These are phyloP conservation scores for Saturnispora dispora DNA, from an alignment of 805 yeast genomes.

Conservation along the genomic window DNA sequence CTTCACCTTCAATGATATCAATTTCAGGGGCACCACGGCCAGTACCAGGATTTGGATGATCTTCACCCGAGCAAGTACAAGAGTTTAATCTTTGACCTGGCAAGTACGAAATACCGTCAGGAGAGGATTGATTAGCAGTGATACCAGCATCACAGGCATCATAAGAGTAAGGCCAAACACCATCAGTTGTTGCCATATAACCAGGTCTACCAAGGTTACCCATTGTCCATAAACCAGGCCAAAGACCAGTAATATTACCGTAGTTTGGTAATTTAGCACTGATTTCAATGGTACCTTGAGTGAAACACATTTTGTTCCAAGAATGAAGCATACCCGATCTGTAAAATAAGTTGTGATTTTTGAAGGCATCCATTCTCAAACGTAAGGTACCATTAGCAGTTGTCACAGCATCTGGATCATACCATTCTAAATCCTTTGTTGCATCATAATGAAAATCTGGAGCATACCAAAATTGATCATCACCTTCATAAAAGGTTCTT, in stretches of 20 bases:
- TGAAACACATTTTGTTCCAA: conserved; percentile 87
- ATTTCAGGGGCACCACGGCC: conserved; percentile 97
- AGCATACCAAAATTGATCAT: conserved; percentile 87
- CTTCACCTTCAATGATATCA: conserved; percentile 83
- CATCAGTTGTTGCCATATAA: conserved; percentile 76
- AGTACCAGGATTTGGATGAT: conserved; percentile 77
- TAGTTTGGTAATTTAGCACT: conserved; percentile 72
- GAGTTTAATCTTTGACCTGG: conserved; percentile 73
- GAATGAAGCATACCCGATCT: conserved; percentile 88
- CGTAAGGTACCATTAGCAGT: conserved; percentile 66
- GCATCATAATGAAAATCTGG: conserved; percentile 80
- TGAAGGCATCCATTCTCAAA: conserved; percentile 70
- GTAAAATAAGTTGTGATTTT: conserved; percentile 70
- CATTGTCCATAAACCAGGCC: conserved; percentile 97
- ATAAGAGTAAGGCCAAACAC: conserved; percentile 92
- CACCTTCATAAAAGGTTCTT: conserved; percentile 81
- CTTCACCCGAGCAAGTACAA: conserved; percentile 76
- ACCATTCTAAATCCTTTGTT: conserved; percentile 89
- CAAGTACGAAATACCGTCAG: conserved; percentile 79
- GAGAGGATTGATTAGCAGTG: conserved; percentile 84
- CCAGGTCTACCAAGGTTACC: conserved; percentile 94
- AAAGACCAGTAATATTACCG: conserved; percentile 71
- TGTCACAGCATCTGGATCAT: conserved; percentile 80
- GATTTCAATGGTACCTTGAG: conserved; percentile 73
- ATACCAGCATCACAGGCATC: conserved; percentile 88